Base-by-base conservation (phyloP, 1,139 yeast genomes). In the Tardiomyces digboiensis region DNA sequence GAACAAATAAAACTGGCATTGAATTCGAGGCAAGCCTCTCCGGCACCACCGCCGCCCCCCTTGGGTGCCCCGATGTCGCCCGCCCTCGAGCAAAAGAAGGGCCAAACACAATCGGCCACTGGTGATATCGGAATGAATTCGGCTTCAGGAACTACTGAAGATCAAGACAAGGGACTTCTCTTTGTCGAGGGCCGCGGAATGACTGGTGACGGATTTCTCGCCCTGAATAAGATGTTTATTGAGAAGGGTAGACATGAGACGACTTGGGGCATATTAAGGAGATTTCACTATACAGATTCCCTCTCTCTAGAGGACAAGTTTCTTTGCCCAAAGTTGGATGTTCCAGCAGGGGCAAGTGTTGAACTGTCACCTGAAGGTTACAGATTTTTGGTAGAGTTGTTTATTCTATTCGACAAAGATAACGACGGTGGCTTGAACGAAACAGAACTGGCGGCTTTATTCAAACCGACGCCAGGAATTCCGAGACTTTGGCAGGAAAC, bases 331-430 rank as follows among this genome's bases (percentile, higher is more conserved):
- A 74, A 74, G 39, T 59, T 91, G 18, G 95, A 86, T 44, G 88
- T 89, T 0, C 81, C 89, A 5, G 73, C 74, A 2, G 73, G 79
- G 42, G 74, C 95, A 0, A 84, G 93, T 55, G 96, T 89, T 3
- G 98, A 91, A 57, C 68, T 91, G 45, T 83, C 95, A 49, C 97
- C 97, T 1, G 75, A 78, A n/a, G 98, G 98, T 0, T 91, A 89
- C 62, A 68, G 93, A 50, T 91, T 91, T 59, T 70, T 91, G 49
- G 97, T 91, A 7, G 97, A 91, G 57, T 65, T 91, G 40, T 91
- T 91, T 58, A 66, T 89, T 18, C 72, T 84, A 42, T 91, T 86
- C 56, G 98, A 91, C 59, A 82, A 80, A 56, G 97, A 91, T 59
- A 91, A 89, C 58, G 98, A 91, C 59, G 98, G 98, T 23, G 97